Conservation (phyloP, 345 rosid genomes). For the Anastatica hierochuntica region DNA sequence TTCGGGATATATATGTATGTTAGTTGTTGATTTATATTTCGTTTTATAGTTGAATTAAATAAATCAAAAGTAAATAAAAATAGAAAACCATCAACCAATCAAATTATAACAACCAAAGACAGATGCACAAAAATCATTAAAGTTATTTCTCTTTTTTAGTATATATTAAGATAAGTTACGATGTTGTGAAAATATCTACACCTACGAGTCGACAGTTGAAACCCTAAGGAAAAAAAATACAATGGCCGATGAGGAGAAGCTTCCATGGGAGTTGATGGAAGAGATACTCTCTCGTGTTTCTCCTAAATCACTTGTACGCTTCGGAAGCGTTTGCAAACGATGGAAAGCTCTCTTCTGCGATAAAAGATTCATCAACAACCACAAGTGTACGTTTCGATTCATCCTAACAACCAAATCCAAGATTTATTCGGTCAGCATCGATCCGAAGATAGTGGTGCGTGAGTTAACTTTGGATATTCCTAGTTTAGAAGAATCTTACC, state of each 20-base stretch:
- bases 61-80: too few relatives aligned
- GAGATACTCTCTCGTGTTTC: background rate
- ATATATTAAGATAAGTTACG: too few relatives aligned
- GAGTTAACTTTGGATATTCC: background rate
- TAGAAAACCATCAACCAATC: too few relatives aligned
- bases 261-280: background rate
- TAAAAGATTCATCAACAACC: background rate
- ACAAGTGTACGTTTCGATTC: background rate
- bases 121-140: too few relatives aligned
- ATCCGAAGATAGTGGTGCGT: background rate
- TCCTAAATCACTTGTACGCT: background rate
- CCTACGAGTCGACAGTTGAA: too few relatives aligned
- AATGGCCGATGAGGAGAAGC: background rate
- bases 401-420: background rate
- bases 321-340: background rate
- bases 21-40: too few relatives aligned
- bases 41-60: too few relatives aligned
- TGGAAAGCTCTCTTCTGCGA: background rate
- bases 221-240: too few relatives aligned
- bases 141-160: too few relatives aligned
- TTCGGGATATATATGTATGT: too few relatives aligned
- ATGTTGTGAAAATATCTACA: too few relatives aligned
- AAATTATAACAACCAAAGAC: too few relatives aligned
- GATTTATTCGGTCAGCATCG: background rate
- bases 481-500: background rate